Base-by-base conservation (phyloP, 441 rosid genomes). In the Daphne laureola region DNA sequence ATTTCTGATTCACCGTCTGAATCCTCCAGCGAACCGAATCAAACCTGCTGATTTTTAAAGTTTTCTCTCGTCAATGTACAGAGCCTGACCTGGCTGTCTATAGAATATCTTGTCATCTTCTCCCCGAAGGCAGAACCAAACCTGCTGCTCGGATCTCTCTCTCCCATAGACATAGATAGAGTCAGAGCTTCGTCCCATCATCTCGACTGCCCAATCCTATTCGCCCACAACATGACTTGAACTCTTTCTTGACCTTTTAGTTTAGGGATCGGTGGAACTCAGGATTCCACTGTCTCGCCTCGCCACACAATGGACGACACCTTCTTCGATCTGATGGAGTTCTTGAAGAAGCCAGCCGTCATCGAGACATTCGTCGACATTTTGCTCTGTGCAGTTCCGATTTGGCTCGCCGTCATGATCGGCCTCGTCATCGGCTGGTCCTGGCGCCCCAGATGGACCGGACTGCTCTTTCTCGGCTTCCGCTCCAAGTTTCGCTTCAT, bases 381-480 rank as follows among this genome's bases (percentile, higher is more conserved):
- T 59, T 51, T 93, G 66, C 84, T 90, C 4, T 93, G 98, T 45
- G 93, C 95, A 17, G 98, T 93, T 4, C 98, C 98, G 65, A 82
- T 93, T 68, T 90, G 98, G 98, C 83, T 90, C 2, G 98, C 98
- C 43, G 86, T 93, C 25, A 87, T 80, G 98, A 87, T 93, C 69
- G 98, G 98, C 2, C 83, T 90, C 51, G 57, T 87, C 40, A 89
- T 93, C 75, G 98, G 98, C 49, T 90, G 98, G 98, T 73, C 97
- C 11, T 93, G 98, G 98, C 81, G 98, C 27, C 98, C 98, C 0
- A 71, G 96, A 57, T 93, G 98, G 98, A 93, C 98, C 15, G 72
- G 96, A 3, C 75, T 93, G 75, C 66, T 93, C 27, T 93, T 81
- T 49, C 72, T 93, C 35, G 97, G 97, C 44, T 68, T 84, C 35